Evolutionary conservation across 192 early-diverging fungal species (phyloP).

Genomic region (Backusella mclennaniae): DNA sequence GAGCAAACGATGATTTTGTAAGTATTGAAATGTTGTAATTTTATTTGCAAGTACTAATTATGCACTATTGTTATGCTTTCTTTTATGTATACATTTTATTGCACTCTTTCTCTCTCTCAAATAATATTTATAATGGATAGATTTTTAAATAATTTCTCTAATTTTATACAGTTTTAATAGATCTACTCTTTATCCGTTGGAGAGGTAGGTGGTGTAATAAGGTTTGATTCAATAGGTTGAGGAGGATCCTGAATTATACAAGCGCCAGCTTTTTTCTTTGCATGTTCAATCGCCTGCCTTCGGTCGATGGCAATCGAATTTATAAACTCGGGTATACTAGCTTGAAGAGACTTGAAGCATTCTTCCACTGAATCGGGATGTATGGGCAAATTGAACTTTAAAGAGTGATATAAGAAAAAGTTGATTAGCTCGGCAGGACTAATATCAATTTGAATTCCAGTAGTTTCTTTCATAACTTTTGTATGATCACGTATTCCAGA

Average conservation of each 20-base stretch:
- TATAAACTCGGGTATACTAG: slow-evolving; percentile 8
- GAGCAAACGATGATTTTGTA: too few species aligned
- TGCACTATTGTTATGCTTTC: not conserved
- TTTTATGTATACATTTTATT: not conserved
- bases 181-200: not conserved
- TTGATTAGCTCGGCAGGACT: slow-evolving; percentile 10
- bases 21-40: not conserved
- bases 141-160: not conserved
- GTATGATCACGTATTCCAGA: not conserved
- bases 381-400: slow-evolving; percentile 1
- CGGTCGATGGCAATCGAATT: not conserved
- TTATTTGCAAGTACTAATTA: not conserved
- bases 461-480: not conserved
- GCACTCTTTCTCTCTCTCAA: not conserved
- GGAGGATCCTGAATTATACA: not conserved
- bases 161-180: not conserved
- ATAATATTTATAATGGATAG: not conserved
- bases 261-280: not conserved
- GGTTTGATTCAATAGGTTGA: not conserved
- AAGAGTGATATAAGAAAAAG: not conserved
- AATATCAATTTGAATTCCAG: slow-evolving; percentile 9
- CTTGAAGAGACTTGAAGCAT: not conserved
- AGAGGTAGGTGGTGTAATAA: not conserved
- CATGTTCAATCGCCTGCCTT: slow-evolving; percentile 3
- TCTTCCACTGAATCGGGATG: not conserved